Percentiles rank a stretch among this genome's conserved stretches.
Evolutionary conservation across 2,329 filamentous ascomycete species (phyloP).

Genomic region (Botrytis porri): DNA sequence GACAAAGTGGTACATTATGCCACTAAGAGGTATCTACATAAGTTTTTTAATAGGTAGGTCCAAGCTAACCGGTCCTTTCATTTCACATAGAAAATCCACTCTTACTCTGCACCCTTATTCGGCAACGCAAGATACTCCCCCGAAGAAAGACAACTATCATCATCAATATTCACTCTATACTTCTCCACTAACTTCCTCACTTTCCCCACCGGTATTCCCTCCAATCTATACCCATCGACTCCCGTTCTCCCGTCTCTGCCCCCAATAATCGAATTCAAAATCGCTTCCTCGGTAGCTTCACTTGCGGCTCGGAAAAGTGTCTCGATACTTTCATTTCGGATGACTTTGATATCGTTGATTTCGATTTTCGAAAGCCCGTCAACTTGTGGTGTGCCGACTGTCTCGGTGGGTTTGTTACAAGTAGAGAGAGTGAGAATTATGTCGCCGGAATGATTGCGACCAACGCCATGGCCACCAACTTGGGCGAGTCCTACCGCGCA

Average conservation of each 20-base stretch:
- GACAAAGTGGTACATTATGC: too few species aligned
- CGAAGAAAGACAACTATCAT: neutral
- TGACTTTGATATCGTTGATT: conserved; percentile 46
- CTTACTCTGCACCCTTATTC: neutral
- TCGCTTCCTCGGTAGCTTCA: conserved; percentile 63
- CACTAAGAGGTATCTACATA: too few species aligned
- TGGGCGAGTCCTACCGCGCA: conserved; percentile 58
- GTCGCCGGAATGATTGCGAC: conserved; percentile 59
- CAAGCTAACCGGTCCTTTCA: too few species aligned
- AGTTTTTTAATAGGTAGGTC: too few species aligned
- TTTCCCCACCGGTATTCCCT: conserved; percentile 48
- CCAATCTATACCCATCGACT: conserved; percentile 47
- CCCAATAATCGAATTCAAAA: conserved; percentile 58
- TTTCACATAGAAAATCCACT: neutral
- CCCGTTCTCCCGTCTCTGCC: conserved; percentile 60
- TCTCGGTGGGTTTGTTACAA: conserved; percentile 42
- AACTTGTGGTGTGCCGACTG: conserved; percentile 32
- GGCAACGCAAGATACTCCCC: neutral
- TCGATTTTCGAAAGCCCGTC: conserved; percentile 35
- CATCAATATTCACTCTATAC: conserved; percentile 25
- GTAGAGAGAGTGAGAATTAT: conserved; percentile 68
- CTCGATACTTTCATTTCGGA: conserved; percentile 60
- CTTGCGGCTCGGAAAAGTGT: conserved; percentile 59
- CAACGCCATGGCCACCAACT: conserved; percentile 56
- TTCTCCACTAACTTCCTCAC: conserved; percentile 28